Evolutionary conservation across 805 yeast genomes (phyloP), one percentile per base, ranked within the genome.

Genomic region (Pichia nanzhaoensis): DNA sequence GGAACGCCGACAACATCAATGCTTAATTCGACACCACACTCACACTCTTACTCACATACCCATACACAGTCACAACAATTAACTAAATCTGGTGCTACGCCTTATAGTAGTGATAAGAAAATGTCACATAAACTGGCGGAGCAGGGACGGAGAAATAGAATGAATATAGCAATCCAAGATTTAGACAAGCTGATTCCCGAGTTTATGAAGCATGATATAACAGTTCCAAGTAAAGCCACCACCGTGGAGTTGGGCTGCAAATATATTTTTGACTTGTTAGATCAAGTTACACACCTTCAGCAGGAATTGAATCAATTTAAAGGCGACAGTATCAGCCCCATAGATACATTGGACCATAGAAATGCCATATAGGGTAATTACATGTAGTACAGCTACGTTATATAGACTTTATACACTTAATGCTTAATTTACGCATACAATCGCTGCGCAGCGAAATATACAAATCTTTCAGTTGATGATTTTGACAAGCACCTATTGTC

Each of bases 71-170:
- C n/a, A n/a, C n/a, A n/a, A n/a, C n/a, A n/a, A n/a, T n/a, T n/a
- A n/a, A n/a, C n/a, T n/a, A n/a, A n/a, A n/a, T n/a, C n/a, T n/a
- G n/a, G n/a, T n/a, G n/a, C 28, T 24, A 24, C 10, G 10, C 41
- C 20, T n/a, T 14, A 18, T n/a, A 3, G 18, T 14, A 34, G 50
- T 4, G 70, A 75, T 24, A 82, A 84, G 59, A 80, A 82, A 55
- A 77, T 83, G 2, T 77, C 78, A 35, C 99, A 91, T 64, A 90
- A 91, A 60, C 73, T 87, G 14, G 98, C 99, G 0, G 99, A 91
- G 65, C 97, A 93, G 64, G 98, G 96, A 14, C 74, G 99, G 43
- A 75, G 99, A 55, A 90, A 91, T 61, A 72, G 99, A 51, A 84
- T 91, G 82, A 93, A 93, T 61, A 67, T 71, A 45, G 98, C 97